A percentile compares a stretch with the other conserved stretches of the same genome.
Conservation (phyloP, 805 yeast genomes). For the Saturnispora sanitii region DNA sequence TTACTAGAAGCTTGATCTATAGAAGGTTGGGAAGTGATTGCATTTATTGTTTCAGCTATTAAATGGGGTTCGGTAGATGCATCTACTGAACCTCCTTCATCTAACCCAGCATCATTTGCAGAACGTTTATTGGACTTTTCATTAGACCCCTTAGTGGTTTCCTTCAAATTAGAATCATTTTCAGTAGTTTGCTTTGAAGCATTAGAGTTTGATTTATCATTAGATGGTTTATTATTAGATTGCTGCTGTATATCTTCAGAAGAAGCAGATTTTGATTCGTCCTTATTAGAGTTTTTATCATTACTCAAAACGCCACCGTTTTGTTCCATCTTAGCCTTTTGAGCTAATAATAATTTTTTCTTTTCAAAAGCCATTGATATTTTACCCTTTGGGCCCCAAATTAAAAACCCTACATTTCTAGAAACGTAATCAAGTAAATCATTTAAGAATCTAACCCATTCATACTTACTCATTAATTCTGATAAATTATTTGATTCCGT, state of each 20-base stretch:
- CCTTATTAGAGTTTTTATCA: neutral
- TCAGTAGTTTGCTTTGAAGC: neutral
- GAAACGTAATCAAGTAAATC: conserved; percentile 71
- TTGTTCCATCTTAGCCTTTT: neutral
- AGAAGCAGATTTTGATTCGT: neutral
- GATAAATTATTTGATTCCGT: conserved; percentile 17
- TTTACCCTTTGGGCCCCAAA: conserved; percentile 49
- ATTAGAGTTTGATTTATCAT: too few species aligned
- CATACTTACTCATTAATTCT: conserved; percentile 60
- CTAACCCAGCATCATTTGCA: conserved; percentile 4
- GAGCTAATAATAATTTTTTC: conserved; percentile 1
- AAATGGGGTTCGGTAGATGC: neutral
- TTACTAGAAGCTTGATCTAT: neutral
- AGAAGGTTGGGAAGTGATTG: neutral
- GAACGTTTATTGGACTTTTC: neutral
- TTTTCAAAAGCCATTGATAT: conserved; percentile 20
- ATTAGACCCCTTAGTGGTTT: conserved; percentile 1
- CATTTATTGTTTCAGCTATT: neutral
- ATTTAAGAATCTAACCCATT: conserved; percentile 76
- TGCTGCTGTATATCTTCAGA: conserved; percentile 11
- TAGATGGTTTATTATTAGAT: neutral
- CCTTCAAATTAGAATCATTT: neutral
- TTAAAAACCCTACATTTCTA: conserved; percentile 59
- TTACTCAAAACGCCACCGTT: conserved; percentile 6
- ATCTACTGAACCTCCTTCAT: neutral